phyloP scores from a whole-genome alignment of 495 filamentous ascomycete genomes.

The Podospora pseudocomata region DNA sequence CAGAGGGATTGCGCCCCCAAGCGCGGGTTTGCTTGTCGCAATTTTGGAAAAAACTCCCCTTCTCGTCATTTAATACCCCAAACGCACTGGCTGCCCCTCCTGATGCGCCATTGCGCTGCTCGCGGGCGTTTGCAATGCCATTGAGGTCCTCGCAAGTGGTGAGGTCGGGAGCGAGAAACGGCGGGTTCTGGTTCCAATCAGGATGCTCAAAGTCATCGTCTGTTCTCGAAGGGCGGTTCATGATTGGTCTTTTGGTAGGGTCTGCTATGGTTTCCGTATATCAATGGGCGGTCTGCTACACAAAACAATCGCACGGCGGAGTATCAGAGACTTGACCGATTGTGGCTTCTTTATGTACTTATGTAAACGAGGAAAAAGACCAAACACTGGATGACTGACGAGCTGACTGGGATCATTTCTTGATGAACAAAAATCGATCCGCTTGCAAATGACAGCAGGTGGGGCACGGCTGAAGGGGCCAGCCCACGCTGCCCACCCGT shows the following conservation, averaged over 20 bases:
- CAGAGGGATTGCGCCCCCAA: neutral
- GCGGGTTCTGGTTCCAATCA: constrained; percentile 59
- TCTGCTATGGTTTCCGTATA: neutral
- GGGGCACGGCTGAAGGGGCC: neutral
- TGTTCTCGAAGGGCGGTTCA: constrained; percentile 64
- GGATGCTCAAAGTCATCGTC: constrained; percentile 55
- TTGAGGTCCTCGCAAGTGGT: constrained; percentile 65
- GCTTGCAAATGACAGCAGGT: neutral
- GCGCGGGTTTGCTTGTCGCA: neutral
- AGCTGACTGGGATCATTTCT: neutral
- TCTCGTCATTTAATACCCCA: constrained; percentile 19
- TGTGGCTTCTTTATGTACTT: neutral
- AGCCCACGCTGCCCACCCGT: too few species aligned
- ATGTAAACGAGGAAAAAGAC: neutral
- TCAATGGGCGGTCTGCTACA: neutral
- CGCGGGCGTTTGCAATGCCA: constrained; percentile 44
- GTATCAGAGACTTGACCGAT: neutral
- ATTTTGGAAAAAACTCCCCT: neutral
- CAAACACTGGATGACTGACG: neutral
- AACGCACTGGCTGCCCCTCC: constrained; percentile 5
- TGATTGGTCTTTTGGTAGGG: constrained; percentile 26
- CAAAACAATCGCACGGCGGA: neutral
- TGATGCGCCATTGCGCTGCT: constrained; percentile 20
- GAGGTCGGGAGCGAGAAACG: constrained; percentile 51
- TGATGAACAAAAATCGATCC: neutral